A percentile compares a stretch with the other conserved stretches of the same genome.
These are phyloP conservation scores for Cyclanthera cordifolia DNA, from an alignment of 306 rosid species.

Conservation along the genomic window DNA sequence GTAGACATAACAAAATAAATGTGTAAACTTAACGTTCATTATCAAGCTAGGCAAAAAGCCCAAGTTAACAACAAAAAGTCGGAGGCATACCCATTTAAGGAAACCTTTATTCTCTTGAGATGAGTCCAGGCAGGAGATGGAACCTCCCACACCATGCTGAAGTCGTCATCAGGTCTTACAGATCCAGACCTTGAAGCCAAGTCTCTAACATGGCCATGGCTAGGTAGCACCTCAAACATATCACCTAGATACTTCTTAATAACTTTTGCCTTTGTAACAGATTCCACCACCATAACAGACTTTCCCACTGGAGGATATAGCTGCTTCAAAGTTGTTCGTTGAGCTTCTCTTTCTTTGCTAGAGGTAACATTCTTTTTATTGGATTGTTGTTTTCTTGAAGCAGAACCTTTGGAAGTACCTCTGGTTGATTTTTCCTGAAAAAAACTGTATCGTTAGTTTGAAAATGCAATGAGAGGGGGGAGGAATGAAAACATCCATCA, in stretches of 20 bases:
- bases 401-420: constrained; percentile 19
- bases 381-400: constrained; percentile 25
- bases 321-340: constrained; percentile 27
- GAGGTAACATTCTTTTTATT: constrained; percentile 39
- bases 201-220: constrained; percentile 97
- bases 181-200: constrained; percentile 98
- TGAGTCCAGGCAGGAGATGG: constrained; percentile 96
- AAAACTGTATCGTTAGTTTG: constrained; percentile 29
- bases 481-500: constrained; percentile 4
- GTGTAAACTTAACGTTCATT: neutral
- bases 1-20: constrained; percentile 1
- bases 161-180: constrained; percentile 91
- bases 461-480: constrained; percentile 13
- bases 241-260: constrained; percentile 87
- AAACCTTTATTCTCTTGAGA: constrained; percentile 80
- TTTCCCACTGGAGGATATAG: constrained; percentile 71
- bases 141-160: constrained; percentile 99
- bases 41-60: neutral
- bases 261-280: constrained; percentile 81
- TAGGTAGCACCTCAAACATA: constrained; percentile 87
- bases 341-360: constrained; percentile 19
- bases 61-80: constrained; percentile 1
- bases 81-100: constrained; percentile 60
- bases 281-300: constrained; percentile 82
- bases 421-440: constrained; percentile 35